phyloP scores from a whole-genome alignment of 805 yeast genomes.

The Candida hungchunana region DNA sequence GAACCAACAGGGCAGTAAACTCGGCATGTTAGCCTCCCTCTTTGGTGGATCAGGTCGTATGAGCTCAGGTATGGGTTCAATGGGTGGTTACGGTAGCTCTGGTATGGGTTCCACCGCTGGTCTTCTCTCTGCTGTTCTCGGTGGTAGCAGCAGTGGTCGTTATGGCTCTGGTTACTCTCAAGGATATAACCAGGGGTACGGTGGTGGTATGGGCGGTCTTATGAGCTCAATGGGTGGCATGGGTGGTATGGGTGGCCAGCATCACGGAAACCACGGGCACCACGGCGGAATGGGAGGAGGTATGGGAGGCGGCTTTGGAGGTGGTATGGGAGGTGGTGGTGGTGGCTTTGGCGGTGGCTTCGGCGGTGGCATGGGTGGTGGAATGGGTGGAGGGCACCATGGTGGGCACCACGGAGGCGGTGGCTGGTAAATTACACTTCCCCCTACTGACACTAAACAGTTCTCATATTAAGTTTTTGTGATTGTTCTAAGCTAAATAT shows the following conservation, averaged over 20 bases:
- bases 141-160: slow-evolving; percentile 2
- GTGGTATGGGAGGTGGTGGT: slow-evolving; percentile 4
- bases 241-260: slow-evolving; percentile 3
- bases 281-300: slow-evolving; percentile 5
- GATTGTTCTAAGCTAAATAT: background rate
- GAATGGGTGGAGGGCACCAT: too few relatives aligned
- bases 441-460: too few relatives aligned
- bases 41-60: slow-evolving; percentile 11
- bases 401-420: slow-evolving; percentile 8
- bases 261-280: background rate
- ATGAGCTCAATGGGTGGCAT: background rate
- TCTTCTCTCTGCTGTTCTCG: slow-evolving; percentile 11
- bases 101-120: slow-evolving; percentile 14
- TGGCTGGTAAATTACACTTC: slow-evolving; percentile 8
- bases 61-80: too few relatives aligned
- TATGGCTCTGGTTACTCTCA: too few relatives aligned
- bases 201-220: slow-evolving; percentile 6
- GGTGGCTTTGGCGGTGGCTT: slow-evolving; percentile 8
- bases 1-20: slow-evolving; percentile 8
- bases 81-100: slow-evolving; percentile 1
- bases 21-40: slow-evolving; percentile 7
- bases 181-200: too few relatives aligned
- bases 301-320: slow-evolving; percentile 2
- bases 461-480: too few relatives aligned
- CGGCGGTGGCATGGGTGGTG: too few relatives aligned